A percentile compares a stretch with the other conserved stretches of the same genome.
Evolutionary conservation across 2,329 filamentous ascomycete species (phyloP).

Genomic region (Lecanicillium sp.): DNA sequence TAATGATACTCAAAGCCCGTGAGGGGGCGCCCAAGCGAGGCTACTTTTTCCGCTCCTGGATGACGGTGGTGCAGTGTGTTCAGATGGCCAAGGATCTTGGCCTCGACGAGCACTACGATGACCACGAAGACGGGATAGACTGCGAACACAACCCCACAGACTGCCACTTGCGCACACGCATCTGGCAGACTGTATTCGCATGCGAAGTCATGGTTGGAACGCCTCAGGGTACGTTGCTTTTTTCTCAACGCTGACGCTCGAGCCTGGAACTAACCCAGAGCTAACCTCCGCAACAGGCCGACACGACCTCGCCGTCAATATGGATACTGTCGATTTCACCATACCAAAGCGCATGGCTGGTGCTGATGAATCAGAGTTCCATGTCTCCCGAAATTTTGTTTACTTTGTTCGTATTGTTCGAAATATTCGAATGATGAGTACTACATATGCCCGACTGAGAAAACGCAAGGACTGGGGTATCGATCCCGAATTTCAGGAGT

Average conservation of each 20-base stretch:
- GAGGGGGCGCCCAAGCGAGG: conserved; percentile 89
- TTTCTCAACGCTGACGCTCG: neutral
- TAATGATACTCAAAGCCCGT: conserved; percentile 83
- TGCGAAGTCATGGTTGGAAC: conserved; percentile 91
- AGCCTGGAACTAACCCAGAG: neutral
- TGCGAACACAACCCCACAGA: conserved; percentile 68
- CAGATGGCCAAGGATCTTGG: conserved; percentile 91
- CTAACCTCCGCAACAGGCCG: conserved; percentile 51
- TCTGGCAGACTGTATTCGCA: conserved; percentile 85
- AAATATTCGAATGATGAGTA: conserved; percentile 72
- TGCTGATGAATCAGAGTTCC: conserved; percentile 67
- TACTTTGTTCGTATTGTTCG: conserved; percentile 73
- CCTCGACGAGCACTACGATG: conserved; percentile 77
- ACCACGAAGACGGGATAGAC: conserved; percentile 63
- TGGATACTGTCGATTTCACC: conserved; percentile 70
- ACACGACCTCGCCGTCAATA: conserved; percentile 68
- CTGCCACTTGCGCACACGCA: conserved; percentile 74
- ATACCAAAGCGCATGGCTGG: conserved; percentile 58
- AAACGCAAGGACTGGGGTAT: conserved; percentile 80
- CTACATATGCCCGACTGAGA: conserved; percentile 66
- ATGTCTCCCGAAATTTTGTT: conserved; percentile 75
- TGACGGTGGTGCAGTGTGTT: conserved; percentile 85
- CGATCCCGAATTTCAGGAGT: conserved; percentile 73
- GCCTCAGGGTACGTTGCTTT: conserved; percentile 68
- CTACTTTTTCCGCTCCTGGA: conserved; percentile 97